Percentiles rank a stretch among this genome's conserved stretches.
Conservation (phyloP, 2,329 filamentous ascomycete genomes). For the Davidsoniella eucalypti region DNA sequence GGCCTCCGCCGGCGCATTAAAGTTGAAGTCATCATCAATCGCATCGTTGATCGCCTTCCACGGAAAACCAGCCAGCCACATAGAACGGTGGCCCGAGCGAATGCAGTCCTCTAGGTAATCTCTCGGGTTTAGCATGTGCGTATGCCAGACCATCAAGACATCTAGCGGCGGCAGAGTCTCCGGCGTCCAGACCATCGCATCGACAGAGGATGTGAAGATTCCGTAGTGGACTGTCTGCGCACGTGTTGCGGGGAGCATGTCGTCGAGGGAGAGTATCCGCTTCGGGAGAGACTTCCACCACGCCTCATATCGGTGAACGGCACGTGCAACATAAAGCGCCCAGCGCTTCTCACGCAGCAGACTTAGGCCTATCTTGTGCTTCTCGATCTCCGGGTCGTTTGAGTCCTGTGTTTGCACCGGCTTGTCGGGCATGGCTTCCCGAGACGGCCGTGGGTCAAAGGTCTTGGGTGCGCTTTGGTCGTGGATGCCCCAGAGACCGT, state of each 20-base stretch:
- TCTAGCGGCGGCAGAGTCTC: conserved; percentile 27
- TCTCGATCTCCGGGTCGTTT: conserved; percentile 18
- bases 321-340: conserved; percentile 51
- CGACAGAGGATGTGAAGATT: not conserved
- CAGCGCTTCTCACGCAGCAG: conserved; percentile 55
- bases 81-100: conserved; percentile 33
- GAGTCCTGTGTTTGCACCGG: not conserved
- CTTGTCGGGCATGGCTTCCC: not conserved
- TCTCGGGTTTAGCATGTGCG: conserved; percentile 62
- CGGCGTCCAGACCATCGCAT: conserved; percentile 9
- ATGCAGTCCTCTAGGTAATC: conserved; percentile 60
- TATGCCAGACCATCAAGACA: conserved; percentile 65
- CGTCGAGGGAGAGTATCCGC: conserved; percentile 17
- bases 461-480: conserved; percentile 26
- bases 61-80: conserved; percentile 49
- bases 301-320: conserved; percentile 47
- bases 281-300: conserved; percentile 40
- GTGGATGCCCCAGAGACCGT: conserved; percentile 49
- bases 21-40: conserved; percentile 45
- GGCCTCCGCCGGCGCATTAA: conserved; percentile 29
- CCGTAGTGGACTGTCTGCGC: too few species aligned
- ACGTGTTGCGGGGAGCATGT: conserved; percentile 18
- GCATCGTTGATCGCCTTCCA: conserved; percentile 42
- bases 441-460: conserved; percentile 2
- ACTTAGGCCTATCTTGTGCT: conserved; percentile 22